Percentiles rank a stretch among this genome's conserved stretches.
Evolutionary conservation across 805 yeast species (phyloP).

Genomic region (Komagataella phaffii): DNA sequence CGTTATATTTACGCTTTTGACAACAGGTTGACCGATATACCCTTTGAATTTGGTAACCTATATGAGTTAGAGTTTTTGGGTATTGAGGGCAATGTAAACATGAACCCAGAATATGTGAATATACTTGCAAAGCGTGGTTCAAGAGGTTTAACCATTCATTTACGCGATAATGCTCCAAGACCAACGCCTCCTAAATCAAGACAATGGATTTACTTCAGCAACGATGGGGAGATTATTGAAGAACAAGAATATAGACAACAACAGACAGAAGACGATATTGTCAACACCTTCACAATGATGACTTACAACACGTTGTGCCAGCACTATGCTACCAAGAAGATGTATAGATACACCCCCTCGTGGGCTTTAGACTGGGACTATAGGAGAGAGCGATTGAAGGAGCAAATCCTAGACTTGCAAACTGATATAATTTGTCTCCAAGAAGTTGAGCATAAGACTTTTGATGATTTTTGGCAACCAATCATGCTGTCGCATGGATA

Average conservation of each 20-base stretch:
- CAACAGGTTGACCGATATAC: conserved; percentile 63
- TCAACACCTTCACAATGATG: conserved; percentile 55
- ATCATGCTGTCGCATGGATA: conserved; percentile 63
- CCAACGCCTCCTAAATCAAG: conserved; percentile 58
- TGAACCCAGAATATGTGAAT: conserved; percentile 50
- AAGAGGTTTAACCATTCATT: conserved; percentile 61
- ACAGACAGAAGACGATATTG: conserved; percentile 8
- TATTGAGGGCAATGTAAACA: conserved; percentile 75
- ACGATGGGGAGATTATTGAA: conserved; percentile 51
- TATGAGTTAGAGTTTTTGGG: conserved; percentile 81
- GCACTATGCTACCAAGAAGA: conserved; percentile 82
- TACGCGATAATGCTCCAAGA: conserved; percentile 74
- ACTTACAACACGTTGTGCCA: conserved; percentile 91
- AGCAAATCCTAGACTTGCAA: conserved; percentile 51
- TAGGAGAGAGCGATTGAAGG: conserved; percentile 63
- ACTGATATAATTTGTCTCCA: conserved; percentile 85
- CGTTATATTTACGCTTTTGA: conserved; percentile 80
- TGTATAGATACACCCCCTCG: conserved; percentile 90
- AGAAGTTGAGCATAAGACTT: conserved; percentile 85
- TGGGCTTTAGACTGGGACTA: conserved; percentile 96
- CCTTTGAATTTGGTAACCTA: conserved; percentile 75
- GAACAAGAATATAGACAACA: conserved; percentile 8
- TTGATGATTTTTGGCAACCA: conserved; percentile 79
- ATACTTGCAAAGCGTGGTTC: conserved; percentile 75
- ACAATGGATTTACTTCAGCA: conserved; percentile 69